phyloP scores from a whole-genome alignment of 208 protist genomes.

The Trypanosoma brucei region DNA sequence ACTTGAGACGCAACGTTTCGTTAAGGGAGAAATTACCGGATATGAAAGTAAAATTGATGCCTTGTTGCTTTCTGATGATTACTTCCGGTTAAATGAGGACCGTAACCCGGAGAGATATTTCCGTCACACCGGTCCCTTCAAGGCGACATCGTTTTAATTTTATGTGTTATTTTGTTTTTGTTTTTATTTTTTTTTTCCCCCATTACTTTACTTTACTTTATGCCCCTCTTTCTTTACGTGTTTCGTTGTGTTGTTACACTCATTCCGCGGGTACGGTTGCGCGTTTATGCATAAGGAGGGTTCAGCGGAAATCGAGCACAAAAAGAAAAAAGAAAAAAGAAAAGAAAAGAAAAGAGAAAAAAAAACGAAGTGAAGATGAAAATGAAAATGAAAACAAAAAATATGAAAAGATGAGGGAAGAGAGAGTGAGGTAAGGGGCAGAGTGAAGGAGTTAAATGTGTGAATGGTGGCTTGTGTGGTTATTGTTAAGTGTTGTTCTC shows the following conservation, averaged over 20 bases:
- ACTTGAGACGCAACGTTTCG: conserved; percentile 63
- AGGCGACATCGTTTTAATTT: conserved; percentile 43
- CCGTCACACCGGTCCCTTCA: conserved; percentile 49
- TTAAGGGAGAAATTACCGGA: conserved; percentile 45
- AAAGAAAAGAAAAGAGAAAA: no score
- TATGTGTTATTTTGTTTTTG: background rate
- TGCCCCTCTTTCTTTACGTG: background rate
- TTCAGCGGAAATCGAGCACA: no score
- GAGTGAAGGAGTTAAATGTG: background rate
- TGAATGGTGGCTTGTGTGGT: background rate
- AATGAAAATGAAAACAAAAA: no score
- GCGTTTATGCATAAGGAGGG: no score
- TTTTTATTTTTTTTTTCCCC: conserved; percentile 1
- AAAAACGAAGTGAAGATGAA: no score
- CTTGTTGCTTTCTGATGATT: conserved; percentile 63
- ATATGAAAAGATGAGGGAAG: background rate
- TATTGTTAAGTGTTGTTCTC: no score
- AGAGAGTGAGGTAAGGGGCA: background rate
- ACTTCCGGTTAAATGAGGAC: conserved; percentile 62
- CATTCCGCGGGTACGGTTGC: no score
- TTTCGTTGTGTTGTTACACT: background rate
- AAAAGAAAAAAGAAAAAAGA: no score
- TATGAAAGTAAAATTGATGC: conserved; percentile 81
- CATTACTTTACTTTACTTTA: background rate
- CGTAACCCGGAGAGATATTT: conserved; percentile 59